These are phyloP conservation scores for Castanospermum australe DNA, from an alignment of 306 rosid species.

Conservation along the genomic window DNA sequence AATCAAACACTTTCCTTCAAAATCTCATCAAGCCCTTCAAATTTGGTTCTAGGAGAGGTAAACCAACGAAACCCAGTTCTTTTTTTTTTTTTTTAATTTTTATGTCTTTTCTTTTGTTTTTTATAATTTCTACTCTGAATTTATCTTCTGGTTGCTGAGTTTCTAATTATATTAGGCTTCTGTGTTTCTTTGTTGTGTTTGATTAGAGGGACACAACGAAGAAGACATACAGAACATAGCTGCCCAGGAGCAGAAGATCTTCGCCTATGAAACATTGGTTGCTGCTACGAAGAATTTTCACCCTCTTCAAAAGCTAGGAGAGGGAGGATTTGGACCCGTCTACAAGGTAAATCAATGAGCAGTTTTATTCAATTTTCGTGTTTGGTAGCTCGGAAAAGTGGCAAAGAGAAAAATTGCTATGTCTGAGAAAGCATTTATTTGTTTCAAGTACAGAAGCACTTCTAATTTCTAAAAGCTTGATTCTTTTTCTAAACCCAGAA, in stretches of 20 bases:
- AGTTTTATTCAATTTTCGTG: not conserved
- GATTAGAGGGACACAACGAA: slow-evolving; percentile 41
- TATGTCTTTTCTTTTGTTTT: no score
- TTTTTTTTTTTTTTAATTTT: not conserved
- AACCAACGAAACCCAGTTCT: slow-evolving; percentile 20
- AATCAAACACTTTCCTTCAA: slow-evolving; percentile 44
- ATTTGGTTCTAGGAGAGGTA: slow-evolving; percentile 46
- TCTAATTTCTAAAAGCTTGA: not conserved
- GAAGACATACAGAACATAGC: slow-evolving; percentile 64
- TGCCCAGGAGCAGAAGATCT: slow-evolving; percentile 60
- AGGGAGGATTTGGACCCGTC: slow-evolving; percentile 90
- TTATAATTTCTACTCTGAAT: not conserved
- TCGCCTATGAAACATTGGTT: slow-evolving; percentile 51
- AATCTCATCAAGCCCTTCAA: slow-evolving; percentile 46
- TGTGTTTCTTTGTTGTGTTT: slow-evolving; percentile 8
- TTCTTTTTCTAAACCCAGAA: not conserved
- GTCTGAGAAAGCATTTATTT: not conserved
- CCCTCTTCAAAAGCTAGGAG: slow-evolving; percentile 56
- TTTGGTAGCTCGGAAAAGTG: not conserved
- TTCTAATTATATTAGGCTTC: not conserved
- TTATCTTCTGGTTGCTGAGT: not conserved
- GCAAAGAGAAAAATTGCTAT: not conserved
- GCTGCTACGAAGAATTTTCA: slow-evolving; percentile 69
- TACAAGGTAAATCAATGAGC: slow-evolving; percentile 48
- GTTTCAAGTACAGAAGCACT: not conserved